Conservation (phyloP, 208 protist genomes). For the Trypanosoma brucei region DNA sequence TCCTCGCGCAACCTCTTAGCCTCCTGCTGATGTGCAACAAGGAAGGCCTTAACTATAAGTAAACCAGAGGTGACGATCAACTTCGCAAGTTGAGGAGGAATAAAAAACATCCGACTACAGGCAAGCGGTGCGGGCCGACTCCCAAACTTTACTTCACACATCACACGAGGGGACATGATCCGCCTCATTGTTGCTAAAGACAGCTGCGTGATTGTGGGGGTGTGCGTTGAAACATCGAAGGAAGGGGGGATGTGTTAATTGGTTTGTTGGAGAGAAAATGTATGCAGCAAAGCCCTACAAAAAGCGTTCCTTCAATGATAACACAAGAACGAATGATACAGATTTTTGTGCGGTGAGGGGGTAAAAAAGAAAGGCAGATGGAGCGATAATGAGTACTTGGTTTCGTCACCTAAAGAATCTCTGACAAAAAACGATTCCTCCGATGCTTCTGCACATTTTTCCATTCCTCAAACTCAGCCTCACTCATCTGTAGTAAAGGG, state of each 20-base stretch:
- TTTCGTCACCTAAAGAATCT: conserved; percentile 29
- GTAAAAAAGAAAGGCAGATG: not conserved
- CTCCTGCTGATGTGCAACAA: conserved; percentile 50
- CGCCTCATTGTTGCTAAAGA: conserved; percentile 10
- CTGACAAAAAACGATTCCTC: conserved; percentile 50
- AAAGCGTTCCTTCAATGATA: no score
- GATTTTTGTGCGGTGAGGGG: no score
- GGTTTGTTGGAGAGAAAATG: no score
- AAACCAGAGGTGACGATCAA: conserved; percentile 32
- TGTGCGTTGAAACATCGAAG: no score
- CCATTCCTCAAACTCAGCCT: conserved; percentile 69
- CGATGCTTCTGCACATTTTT: conserved; percentile 39
- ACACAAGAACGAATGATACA: no score
- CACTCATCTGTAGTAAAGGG: conserved; percentile 68
- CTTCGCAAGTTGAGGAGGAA: conserved; percentile 54
- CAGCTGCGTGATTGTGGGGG: no score
- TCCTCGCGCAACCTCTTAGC: conserved; percentile 29
- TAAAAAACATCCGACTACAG: conserved; percentile 30
- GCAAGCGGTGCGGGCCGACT: conserved; percentile 13
- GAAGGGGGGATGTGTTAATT: no score
- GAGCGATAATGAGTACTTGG: not conserved
- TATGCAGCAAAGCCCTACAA: no score
- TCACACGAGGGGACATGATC: not conserved
- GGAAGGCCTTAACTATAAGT: conserved; percentile 45
- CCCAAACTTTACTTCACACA: not conserved